Conservation (phyloP, 768 basidiomycete species). For the Tulasnella calospora region DNA sequence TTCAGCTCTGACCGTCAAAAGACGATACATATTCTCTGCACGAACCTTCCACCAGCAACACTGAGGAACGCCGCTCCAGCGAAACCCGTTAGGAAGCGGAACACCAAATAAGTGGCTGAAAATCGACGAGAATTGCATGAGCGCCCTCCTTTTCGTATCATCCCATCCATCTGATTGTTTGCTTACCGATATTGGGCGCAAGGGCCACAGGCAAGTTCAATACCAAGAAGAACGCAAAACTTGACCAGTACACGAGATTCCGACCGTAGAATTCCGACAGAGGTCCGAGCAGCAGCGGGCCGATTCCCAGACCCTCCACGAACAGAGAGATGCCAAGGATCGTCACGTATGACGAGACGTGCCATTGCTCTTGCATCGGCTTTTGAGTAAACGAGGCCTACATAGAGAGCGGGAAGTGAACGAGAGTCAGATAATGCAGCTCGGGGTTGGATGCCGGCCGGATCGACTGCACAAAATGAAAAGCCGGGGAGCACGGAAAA, state of each 20-base stretch:
- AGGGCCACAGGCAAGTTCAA: slow-evolving; percentile 74
- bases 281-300: slow-evolving; percentile 40
- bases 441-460: not conserved
- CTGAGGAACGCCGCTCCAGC: slow-evolving; percentile 55
- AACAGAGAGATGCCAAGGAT: slow-evolving; percentile 49
- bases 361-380: slow-evolving; percentile 50
- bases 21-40: not conserved
- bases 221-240: slow-evolving; percentile 56
- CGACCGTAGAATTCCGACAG: slow-evolving; percentile 59
- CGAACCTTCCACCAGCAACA: slow-evolving; percentile 50
- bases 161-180: not conserved
- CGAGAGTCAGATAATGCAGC: not conserved
- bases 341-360: slow-evolving; percentile 51
- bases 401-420: not conserved
- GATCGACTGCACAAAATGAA: not conserved
- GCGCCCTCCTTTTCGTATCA: too few species aligned
- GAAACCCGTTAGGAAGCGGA: slow-evolving; percentile 54
- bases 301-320: slow-evolving; percentile 39
- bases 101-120: slow-evolving; percentile 56
- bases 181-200: slow-evolving; percentile 56
- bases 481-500: not conserved
- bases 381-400: slow-evolving; percentile 61
- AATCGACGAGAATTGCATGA: too few species aligned
- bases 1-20: not conserved
- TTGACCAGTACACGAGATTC: slow-evolving; percentile 56